Evolutionary conservation across 169 alveolate genomes (phyloP).

Genomic region (Eimeria brunetti): DNA sequence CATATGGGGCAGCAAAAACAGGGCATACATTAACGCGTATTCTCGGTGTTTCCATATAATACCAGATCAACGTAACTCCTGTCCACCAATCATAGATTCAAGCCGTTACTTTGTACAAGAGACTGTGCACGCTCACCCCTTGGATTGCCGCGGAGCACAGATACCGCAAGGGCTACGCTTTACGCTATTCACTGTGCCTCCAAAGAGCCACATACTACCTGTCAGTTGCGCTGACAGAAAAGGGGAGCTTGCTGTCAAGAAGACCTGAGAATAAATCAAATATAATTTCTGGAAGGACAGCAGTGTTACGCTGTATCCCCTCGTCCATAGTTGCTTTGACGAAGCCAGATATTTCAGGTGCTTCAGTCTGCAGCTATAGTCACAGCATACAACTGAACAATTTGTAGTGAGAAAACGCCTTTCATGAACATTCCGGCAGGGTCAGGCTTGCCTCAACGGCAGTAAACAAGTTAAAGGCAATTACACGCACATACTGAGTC

Average conservation of each 20-base stretch:
- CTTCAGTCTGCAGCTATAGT: too few species aligned
- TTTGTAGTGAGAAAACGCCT: not conserved
- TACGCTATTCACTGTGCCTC: not conserved
- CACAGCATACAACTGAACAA: not conserved
- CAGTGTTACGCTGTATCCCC: too few species aligned
- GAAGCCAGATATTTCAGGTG: too few species aligned
- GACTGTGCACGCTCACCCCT: not conserved
- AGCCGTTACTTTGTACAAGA: not conserved
- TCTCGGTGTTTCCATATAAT: not conserved
- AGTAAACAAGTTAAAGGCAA: not conserved
- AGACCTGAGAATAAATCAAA: too few species aligned
- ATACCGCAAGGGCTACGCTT: not conserved
- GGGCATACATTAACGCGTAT: not conserved
- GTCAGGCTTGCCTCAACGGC: not conserved
- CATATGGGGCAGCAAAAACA: not conserved
- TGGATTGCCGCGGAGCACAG: not conserved
- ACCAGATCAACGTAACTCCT: not conserved
- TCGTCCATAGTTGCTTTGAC: too few species aligned
- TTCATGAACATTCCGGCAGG: not conserved
- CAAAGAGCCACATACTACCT: not conserved
- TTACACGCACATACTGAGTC: not conserved
- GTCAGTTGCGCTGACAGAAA: not conserved
- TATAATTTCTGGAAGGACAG: too few species aligned
- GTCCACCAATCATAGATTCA: not conserved
- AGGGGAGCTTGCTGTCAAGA: not conserved